Conservation (phyloP, 805 yeast species). For the Sugiyamaella lignohabitans region DNA sequence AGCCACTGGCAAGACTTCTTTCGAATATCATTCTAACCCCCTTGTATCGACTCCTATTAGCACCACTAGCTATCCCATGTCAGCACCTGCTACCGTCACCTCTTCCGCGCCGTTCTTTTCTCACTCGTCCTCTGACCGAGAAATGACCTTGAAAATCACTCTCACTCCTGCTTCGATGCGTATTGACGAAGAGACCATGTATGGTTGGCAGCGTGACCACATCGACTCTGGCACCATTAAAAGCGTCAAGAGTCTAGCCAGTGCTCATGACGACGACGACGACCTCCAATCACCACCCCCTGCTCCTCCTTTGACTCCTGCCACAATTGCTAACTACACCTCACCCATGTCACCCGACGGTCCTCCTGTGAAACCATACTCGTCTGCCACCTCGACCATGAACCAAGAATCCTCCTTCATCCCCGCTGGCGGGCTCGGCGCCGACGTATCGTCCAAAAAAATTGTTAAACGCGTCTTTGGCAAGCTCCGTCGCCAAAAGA, state of each 20-base stretch:
- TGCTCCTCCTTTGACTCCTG: not conserved
- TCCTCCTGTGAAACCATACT: not conserved
- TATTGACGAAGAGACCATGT: slow-evolving; percentile 23
- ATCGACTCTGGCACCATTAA: slow-evolving; percentile 17
- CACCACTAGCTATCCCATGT: not conserved
- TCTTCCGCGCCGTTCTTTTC: not conserved
- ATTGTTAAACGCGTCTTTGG: slow-evolving; percentile 18
- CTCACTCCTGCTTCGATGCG: slow-evolving; percentile 25
- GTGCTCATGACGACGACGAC: not conserved
- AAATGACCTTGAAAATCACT: slow-evolving; percentile 25
- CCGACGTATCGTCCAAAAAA: slow-evolving; percentile 11
- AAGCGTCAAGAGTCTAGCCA: slow-evolving; percentile 2
- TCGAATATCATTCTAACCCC: not conserved
- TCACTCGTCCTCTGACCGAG: slow-evolving; percentile 7
- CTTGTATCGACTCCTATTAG: not conserved
- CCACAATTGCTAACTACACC: not conserved
- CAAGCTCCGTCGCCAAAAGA: slow-evolving; percentile 14
- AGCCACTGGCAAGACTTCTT: not conserved
- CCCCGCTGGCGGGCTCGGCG: slow-evolving; percentile 16
- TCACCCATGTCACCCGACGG: not conserved
- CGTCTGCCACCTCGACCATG: not conserved
- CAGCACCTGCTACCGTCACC: not conserved
- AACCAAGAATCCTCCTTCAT: slow-evolving; percentile 11
- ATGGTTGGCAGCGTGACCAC: slow-evolving; percentile 26
- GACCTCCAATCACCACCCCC: not conserved